phyloP scores from a whole-genome alignment of 2,329 filamentous ascomycete species.

The Zarea fungicola region DNA sequence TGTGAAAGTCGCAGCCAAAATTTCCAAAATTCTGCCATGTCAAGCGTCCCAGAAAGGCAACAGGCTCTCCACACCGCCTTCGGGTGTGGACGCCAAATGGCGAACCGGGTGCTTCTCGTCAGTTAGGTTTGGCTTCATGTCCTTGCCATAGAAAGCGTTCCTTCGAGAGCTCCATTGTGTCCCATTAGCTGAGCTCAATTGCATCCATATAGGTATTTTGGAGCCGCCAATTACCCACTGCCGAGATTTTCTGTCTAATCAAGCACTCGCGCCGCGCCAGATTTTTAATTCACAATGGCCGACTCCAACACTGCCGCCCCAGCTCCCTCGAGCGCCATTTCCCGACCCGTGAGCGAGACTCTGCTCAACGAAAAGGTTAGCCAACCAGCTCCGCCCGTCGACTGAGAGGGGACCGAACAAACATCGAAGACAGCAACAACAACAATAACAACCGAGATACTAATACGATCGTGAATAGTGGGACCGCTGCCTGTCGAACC shows the following conservation, averaged over 20 bases:
- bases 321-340: conserved; percentile 58
- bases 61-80: conserved; percentile 38
- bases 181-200: conserved; percentile 4
- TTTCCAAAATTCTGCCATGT: conserved; percentile 42
- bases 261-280: conserved; percentile 6
- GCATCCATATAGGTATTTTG: conserved; percentile 5
- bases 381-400: neutral
- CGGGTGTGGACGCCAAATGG: conserved; percentile 29
- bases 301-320: conserved; percentile 41
- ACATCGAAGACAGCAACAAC: neutral
- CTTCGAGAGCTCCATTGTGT: conserved; percentile 2
- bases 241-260: neutral
- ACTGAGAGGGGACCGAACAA: too few relatives aligned
- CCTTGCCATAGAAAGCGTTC: conserved; percentile 9
- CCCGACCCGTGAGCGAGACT: conserved; percentile 91
- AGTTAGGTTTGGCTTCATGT: conserved; percentile 25
- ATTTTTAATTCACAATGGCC: conserved; percentile 40
- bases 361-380: conserved; percentile 97
- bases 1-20: conserved; percentile 27
- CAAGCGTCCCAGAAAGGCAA: conserved; percentile 21
- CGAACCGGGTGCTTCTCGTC: conserved; percentile 32
- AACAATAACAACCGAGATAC: conserved; percentile 14
- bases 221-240: neutral
- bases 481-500: conserved; percentile 96
- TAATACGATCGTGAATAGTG: conserved; percentile 57